Percentiles rank a stretch among this genome's conserved stretches.
Evolutionary conservation across 179 eudicot species (phyloP).

Genomic region (Sideroxylon spinosum): DNA sequence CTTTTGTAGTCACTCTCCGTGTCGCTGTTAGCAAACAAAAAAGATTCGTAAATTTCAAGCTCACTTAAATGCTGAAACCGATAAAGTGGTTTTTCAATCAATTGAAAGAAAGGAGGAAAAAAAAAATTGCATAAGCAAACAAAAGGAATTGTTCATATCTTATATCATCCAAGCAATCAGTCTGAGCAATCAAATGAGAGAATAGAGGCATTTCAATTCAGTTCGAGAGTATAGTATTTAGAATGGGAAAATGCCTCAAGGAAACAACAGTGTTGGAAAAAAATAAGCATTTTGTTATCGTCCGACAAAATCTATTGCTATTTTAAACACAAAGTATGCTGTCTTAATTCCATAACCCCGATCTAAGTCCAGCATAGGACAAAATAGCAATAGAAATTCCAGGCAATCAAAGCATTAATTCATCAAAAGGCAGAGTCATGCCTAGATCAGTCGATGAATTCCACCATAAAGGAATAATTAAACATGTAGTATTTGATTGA

Average conservation of each 20-base stretch:
- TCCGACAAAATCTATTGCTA: not conserved
- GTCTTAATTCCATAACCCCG: not conserved
- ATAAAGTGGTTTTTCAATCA: no score
- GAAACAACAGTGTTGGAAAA: not conserved
- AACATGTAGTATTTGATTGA: not conserved
- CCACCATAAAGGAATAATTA: not conserved
- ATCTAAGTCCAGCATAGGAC: not conserved
- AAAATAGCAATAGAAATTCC: not conserved
- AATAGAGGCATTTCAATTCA: not conserved
- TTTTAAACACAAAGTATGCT: not conserved
- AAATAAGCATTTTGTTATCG: not conserved
- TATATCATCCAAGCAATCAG: not conserved
- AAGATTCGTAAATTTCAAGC: not conserved
- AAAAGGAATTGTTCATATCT: not conserved
- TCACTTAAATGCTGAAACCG: not conserved
- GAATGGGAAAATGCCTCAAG: not conserved
- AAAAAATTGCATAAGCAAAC: not conserved
- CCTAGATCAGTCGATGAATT: slow-evolving; percentile 7
- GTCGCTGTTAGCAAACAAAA: slow-evolving; percentile 44
- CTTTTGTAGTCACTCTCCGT: slow-evolving; percentile 69
- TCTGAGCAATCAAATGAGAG: not conserved
- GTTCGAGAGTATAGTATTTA: not conserved
- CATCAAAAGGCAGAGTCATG: not conserved
- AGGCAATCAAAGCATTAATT: not conserved
- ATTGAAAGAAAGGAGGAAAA: not conserved